Base-by-base conservation (phyloP, 345 rosid species). In the Salix arbutifolia region DNA sequence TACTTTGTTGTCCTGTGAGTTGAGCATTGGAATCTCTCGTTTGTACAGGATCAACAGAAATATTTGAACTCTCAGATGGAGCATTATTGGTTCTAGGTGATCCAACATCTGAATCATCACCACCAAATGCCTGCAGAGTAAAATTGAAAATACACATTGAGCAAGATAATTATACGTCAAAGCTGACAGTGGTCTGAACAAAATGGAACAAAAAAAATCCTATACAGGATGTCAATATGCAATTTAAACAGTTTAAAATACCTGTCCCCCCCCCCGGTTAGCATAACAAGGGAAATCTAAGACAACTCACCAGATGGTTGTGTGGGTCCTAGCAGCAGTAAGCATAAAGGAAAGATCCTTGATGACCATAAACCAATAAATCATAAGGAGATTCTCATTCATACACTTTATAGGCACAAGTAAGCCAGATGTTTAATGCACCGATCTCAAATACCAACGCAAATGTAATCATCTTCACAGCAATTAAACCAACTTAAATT, bases 51-150 rank as follows among this genome's bases (percentile, higher is more conserved):
- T 82, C 89, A 72, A 76, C 69, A 38, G 82, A 85, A 60, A 82
- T 37, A 56, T 80, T 86, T 76, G 89, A 84, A 83, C 78, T 84
- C 84, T 85, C 89, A 60, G 77, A 84, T 35, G 81, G 73, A 77
- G 77, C 84, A 75, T 72, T 86, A 83, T 74, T 78, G 76, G 87
- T 81, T 80, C 84, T 85, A 3, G 97, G 89, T 72, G 92, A 90
- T 77, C 85, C 94, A 83, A 61, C 83, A 84, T 91, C 99, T 42
- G 91, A 93, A 80, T 91, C 96, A 85, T 93, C 96, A 65, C 89
- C 91, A 60, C 92, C 96, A 85, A 93, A 86, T 46, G 93, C 94
- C 99, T 96, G 84, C 82, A 86, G 68, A 71, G 69, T 66, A 70
- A 70, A 76, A 4, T 72, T 56, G 68, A 85, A 35, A 26, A 35